Conservation (phyloP, 192 early-diverging fungal species). For the Pilobolus umbonatus region DNA sequence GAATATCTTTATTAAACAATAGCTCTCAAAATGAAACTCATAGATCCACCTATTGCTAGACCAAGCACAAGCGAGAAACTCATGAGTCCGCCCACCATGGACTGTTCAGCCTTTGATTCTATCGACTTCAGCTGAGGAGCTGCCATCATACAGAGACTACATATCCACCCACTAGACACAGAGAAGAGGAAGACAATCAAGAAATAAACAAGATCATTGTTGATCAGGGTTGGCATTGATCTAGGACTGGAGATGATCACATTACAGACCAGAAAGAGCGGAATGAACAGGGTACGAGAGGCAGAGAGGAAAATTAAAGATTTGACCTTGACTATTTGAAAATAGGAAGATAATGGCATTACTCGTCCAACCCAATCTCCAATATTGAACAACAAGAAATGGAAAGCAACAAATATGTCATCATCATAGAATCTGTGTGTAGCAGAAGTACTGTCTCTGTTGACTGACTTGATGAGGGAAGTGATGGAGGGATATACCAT, state of each 20-base stretch:
- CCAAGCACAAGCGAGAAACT: constrained; percentile 61
- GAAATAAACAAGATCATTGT: constrained; percentile 46
- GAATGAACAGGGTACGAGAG: constrained; percentile 54
- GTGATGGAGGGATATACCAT: constrained; percentile 74
- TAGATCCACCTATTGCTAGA: constrained; percentile 60
- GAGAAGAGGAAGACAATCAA: constrained; percentile 54
- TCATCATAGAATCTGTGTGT: constrained; percentile 30
- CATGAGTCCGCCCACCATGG: constrained; percentile 59
- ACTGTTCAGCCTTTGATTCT: constrained; percentile 30
- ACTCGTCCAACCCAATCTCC: constrained; percentile 69
- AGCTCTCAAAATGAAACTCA: constrained; percentile 46
- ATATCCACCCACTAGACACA: constrained; percentile 62
- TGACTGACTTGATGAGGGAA: constrained; percentile 52
- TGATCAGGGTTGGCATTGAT: constrained; percentile 38
- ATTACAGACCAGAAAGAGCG: constrained; percentile 52
- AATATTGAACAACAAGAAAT: constrained; percentile 68
- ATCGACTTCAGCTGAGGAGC: constrained; percentile 36
- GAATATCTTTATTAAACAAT: constrained; percentile 17
- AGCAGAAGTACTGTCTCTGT: neutral
- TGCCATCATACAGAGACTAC: constrained; percentile 60
- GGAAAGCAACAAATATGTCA: constrained; percentile 63
- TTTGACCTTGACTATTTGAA: constrained; percentile 43
- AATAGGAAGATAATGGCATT: constrained; percentile 42
- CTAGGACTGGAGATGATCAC: neutral
- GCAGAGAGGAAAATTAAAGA: constrained; percentile 43